Evolutionary conservation across 2,329 filamentous ascomycete genomes (phyloP), one percentile per base, ranked within the genome.

Genomic region (Tolypocladium inflatum): DNA sequence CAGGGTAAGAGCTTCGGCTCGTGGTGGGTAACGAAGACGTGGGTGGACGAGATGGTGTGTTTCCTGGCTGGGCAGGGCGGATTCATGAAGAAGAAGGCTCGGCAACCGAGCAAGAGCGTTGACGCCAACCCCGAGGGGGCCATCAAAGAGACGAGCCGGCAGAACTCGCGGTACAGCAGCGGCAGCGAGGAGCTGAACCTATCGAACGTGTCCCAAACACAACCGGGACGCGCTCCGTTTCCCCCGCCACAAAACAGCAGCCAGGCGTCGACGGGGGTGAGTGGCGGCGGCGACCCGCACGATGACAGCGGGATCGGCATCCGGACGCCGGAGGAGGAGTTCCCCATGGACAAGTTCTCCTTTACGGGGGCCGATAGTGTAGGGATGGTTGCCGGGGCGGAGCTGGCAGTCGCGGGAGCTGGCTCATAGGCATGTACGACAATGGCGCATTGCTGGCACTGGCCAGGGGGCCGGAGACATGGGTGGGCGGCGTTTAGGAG

Each of bases 21-120:
- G 7, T 95, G 91, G 91, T 94, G 90, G 90, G 89, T 97, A 59
- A 91, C 91, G 4, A 96, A 97, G 71, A 92, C 93, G 59, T 97
- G 93, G 80, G 83, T 97, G 56, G 92, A 97, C 67, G 93, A 97
- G 74, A 95, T 96, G 90, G 85, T 91, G 55, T 81, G 88, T 58
- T 97, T 95, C 81, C 79, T 96, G 64, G 91, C 90, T 0, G 91
- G 95, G 66, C 87, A 92, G 65, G 93, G 92, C 55, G 93, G 93
- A 0, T 97, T 97, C 68, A 86, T 97, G 77, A 79, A 80, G 63
- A 80, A 80, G 59, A 82, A 76, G 62, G 73, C 73, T 9, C 73
- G 72, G 4, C 71, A 71, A 13, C 57, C 55, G 26, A 66, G 67
- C 9, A 62, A 66, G 15, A 65, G 67, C 9, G 63, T 67, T 4